Base-by-base conservation (phyloP, 2,329 filamentous ascomycete genomes). In the Verticillium isaacii region DNA sequence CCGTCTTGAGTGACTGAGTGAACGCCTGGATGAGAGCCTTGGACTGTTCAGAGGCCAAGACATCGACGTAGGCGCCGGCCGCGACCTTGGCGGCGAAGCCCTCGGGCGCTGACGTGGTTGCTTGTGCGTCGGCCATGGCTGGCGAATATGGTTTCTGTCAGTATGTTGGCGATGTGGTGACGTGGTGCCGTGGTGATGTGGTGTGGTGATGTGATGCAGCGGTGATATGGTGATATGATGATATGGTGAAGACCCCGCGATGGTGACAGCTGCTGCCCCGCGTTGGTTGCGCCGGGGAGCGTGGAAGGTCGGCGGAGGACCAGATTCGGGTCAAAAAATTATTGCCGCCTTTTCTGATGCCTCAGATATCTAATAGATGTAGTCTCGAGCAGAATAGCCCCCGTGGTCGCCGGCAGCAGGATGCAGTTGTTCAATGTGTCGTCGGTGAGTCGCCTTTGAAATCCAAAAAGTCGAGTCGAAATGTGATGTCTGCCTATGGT, bases 401-500 rank as follows among this genome's bases (percentile, higher is more conserved):
- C 17, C 14, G 17, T 15, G 17, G 14, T 41, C 12, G 37, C 37
- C 37, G 5, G 17, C 6, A n/a, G 15, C 14, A 41, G 14, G 37
- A 41, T 41, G 37, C 14, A 17, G 37, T 17, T 2, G 6, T 7
- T 41, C 34, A 41, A 17, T 2, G 15, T 32, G 54, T 32, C 15
- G 54, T 4, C 25, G 7, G 7, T 9, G 29, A 32, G 54, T 32
- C 29, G 25, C 54, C n/a, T 29, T 55, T 29, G 23, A 25, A 29
- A 25, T 32, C 25, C 54, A 32, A 56, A 56, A 56, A 17, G 25
- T n/a, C 54, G 58, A 60, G 61, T 64, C 41, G 61, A 65, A 65
- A 65, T 62, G 45, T 23, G 9, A 50, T 50, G 45, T 25, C 14
- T 2, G n/a, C 61, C 61, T 58, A 65, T 66, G 62, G 65, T 65